These are phyloP conservation scores for Penicillium diatomitis DNA, from an alignment of 495 filamentous ascomycete genomes.

Conservation along the genomic window DNA sequence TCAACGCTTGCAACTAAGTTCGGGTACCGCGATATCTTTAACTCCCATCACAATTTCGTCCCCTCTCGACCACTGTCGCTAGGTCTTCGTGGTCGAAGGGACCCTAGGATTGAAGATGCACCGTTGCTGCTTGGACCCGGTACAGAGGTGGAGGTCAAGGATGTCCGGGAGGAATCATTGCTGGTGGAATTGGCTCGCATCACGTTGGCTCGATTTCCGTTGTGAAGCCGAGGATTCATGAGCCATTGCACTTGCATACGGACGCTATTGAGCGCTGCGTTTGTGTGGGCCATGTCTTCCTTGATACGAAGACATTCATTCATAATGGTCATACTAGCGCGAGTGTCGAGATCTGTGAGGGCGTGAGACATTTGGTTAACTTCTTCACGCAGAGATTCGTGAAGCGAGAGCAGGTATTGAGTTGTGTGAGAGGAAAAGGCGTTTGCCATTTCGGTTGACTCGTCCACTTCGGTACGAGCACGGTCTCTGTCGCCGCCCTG, in stretches of 20 bases:
- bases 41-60: slow-evolving; percentile 26
- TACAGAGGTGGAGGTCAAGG: slow-evolving; percentile 13
- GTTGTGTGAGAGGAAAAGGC: slow-evolving; percentile 30
- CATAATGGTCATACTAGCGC: slow-evolving; percentile 58
- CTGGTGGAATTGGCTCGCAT: slow-evolving; percentile 14
- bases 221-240: slow-evolving; percentile 50
- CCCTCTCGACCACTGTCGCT: slow-evolving; percentile 39
- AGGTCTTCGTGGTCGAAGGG: slow-evolving; percentile 26
- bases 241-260: slow-evolving; percentile 65
- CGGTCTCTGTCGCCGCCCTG: slow-evolving; percentile 1
- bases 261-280: slow-evolving; percentile 52
- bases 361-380: slow-evolving; percentile 48
- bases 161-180: slow-evolving; percentile 10
- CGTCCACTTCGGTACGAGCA: slow-evolving; percentile 5
- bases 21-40: not conserved
- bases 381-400: slow-evolving; percentile 60
- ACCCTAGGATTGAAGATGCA: slow-evolving; percentile 15
- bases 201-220: slow-evolving; percentile 19
- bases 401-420: slow-evolving; percentile 56
- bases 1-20: slow-evolving; percentile 1
- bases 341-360: slow-evolving; percentile 54
- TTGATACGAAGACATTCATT: slow-evolving; percentile 58
- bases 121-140: slow-evolving; percentile 19
- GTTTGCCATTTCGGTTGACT: slow-evolving; percentile 13
- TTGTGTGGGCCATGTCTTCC: slow-evolving; percentile 59